Evolutionary conservation across 1,284 basidiomycete species (phyloP), one percentile per base, ranked within the genome.

Genomic region (Lentinula novae-zelandiae): DNA sequence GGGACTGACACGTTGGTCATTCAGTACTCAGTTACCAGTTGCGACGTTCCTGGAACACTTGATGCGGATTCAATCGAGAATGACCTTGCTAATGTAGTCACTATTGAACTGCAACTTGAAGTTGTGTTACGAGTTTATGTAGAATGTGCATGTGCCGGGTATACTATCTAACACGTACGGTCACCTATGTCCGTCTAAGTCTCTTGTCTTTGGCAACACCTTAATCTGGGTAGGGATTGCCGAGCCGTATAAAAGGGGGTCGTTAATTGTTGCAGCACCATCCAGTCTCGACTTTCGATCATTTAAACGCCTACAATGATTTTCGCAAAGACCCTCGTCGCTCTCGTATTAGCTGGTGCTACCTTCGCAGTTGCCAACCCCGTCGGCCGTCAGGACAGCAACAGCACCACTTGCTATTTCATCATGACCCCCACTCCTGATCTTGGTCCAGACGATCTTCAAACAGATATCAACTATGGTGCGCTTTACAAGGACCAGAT

Each of bases 341-440:
- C 57, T 20, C 48, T 58, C 33, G 6, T 50, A 34, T 38, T 22
- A 33, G 96, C 80, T 0, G 96, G 96, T 0, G 96, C 96, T 0
- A 84, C 78, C 0, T 15, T 10, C 31, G 6, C 49, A 10, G 3
- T 34, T 9, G 84, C 78, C 0, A 27, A 49, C 9, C 20, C 22
- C 15, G 17, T 10, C 22, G 17, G 49, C 6, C 96, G 96, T 64
- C 95, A 93, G 1, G 71, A 65, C 27, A 33, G 12, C 20, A 48
- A 51, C 38, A 61, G 36, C 34, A 55, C 58, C 27, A 62, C 58
- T 17, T 63, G 62, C 54, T 60, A 40, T 60, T 63, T 60, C 58
- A 61, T 63, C 54, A 50, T 57, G 46, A 63, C 62, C 38, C 62
- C 62, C 13, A 60, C 62, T 31, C 62, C 62, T 42, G 59, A 63